Evolutionary conservation across 78 protist species (phyloP), one percentile per base, ranked within the genome.

Genomic region (slime mould (Dictyostelium discoideum)): DNA sequence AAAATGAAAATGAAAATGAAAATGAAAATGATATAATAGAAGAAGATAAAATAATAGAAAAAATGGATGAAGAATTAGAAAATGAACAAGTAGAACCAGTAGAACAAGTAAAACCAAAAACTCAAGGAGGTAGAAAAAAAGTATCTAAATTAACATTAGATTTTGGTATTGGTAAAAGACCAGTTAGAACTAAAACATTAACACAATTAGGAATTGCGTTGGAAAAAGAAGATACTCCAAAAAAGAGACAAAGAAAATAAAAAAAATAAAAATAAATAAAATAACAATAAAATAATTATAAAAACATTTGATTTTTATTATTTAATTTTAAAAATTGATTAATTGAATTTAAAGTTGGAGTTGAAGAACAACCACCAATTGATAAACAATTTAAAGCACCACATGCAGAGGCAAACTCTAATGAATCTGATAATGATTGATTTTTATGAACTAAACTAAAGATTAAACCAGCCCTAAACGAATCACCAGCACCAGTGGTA

Each of bases 401-500:
- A 32, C 29, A 7, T 16, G 40, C 84, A 32, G 87, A 73, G 2
- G 95, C 95, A 67, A 82, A 82, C 32, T 80, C 32, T 7, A 88
- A 44, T 10, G 80, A 80, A 42, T 86, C 72, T 5, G 44, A 0
- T n/a, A 76, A 22, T 2, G 40, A n/a, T 29, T 48, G 13, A 18
- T 54, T 22, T 32, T 54, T 77, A 18, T 44, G 8, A 0, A 67
- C 37, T 11, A 90, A n/a, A 37, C 88, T 67, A 24, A 54, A 90
- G 14, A 90, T 20, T 54, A 90, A 46, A 6, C 78, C 88, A 22
- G 95, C 78, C 16, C 95, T 5, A 46, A 90, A 90, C 9, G 88
- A 37, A 82, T 90, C 95, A n/a, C 95, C 95, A 29, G 95, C 87
- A 48, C 95, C 95, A 18, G 79, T 82, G 0, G 95, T n/a, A 50